Conservation (phyloP, 345 rosid genomes). For the Ceriops zippeliana region DNA sequence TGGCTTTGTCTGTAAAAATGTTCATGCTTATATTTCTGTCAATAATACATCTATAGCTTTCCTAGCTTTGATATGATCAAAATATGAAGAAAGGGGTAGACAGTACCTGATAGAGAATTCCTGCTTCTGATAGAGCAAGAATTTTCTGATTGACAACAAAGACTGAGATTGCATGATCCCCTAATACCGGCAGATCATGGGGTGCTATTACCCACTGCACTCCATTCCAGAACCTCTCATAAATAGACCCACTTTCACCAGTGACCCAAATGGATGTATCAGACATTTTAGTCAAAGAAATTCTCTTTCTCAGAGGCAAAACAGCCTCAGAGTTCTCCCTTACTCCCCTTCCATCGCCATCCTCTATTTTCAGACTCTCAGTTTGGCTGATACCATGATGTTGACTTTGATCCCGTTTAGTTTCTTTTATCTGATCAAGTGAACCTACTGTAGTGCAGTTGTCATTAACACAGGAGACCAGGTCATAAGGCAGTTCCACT, state of each 20-base stretch:
- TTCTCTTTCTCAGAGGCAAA: slow-evolving; percentile 52
- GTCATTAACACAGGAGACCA: slow-evolving; percentile 49
- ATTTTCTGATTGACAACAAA: slow-evolving; percentile 59
- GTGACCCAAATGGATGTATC: slow-evolving; percentile 66
- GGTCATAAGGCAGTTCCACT: slow-evolving; percentile 58
- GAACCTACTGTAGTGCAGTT: slow-evolving; percentile 54
- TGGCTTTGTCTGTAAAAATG: too few species aligned
- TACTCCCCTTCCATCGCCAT: slow-evolving; percentile 16
- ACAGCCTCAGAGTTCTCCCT: slow-evolving; percentile 21
- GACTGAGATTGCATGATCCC: slow-evolving; percentile 45
- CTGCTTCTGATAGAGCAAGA: slow-evolving; percentile 56
- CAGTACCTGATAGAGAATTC: slow-evolving; percentile 57
- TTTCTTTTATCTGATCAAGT: slow-evolving; percentile 28
- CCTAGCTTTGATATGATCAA: too few species aligned
- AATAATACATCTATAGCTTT: too few species aligned
- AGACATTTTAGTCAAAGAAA: slow-evolving; percentile 56
- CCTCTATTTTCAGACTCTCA: slow-evolving; percentile 19
- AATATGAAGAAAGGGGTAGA: too few species aligned
- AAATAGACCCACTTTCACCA: slow-evolving; percentile 59
- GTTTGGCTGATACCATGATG: slow-evolving; percentile 13
- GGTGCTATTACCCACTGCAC: slow-evolving; percentile 72
- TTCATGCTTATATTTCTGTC: too few species aligned
- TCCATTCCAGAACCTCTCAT: slow-evolving; percentile 78
- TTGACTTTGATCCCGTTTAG: slow-evolving; percentile 18
- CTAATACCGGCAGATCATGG: slow-evolving; percentile 45